These are phyloP conservation scores for Marchantia polymorpha DNA, from an alignment of 225 moss, liverwort and hornwort species.

Conservation along the genomic window DNA sequence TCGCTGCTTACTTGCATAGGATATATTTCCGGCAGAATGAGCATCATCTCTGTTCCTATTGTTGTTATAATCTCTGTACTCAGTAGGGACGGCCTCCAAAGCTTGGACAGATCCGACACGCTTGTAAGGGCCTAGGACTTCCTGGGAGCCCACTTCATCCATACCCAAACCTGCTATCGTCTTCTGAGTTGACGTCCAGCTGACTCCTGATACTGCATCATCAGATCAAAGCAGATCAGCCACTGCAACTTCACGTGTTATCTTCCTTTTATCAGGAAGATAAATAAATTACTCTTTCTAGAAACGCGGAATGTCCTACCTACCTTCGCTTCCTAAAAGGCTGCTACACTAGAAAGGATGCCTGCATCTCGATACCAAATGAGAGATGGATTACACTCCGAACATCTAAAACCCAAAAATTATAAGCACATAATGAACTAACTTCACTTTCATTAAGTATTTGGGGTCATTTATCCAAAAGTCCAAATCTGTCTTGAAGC, in stretches of 20 bases:
- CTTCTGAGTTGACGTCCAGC: constrained; percentile 48
- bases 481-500: no score
- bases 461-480: no score
- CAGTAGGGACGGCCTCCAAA: constrained; percentile 26
- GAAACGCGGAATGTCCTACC: no score
- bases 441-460: no score
- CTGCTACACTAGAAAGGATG: no score
- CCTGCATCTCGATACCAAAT: no score
- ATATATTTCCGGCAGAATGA: constrained; percentile 14
- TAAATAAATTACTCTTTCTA: no score
- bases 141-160: constrained; percentile 29
- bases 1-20: constrained; percentile 20
- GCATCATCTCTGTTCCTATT: constrained; percentile 7
- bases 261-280: no score
- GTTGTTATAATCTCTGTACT: constrained; percentile 36
- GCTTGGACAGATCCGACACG: constrained; percentile 17
- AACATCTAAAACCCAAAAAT: no score
- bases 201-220: constrained; percentile 33
- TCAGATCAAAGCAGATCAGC: neutral
- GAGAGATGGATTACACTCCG: no score
- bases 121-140: constrained; percentile 46
- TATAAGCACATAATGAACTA: no score
- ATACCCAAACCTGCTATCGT: constrained; percentile 31
- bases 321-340: no score
- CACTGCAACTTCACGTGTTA: neutral